Base-by-base conservation (phyloP, 2,329 filamentous ascomycete genomes). In the Mariannaea elegans region DNA sequence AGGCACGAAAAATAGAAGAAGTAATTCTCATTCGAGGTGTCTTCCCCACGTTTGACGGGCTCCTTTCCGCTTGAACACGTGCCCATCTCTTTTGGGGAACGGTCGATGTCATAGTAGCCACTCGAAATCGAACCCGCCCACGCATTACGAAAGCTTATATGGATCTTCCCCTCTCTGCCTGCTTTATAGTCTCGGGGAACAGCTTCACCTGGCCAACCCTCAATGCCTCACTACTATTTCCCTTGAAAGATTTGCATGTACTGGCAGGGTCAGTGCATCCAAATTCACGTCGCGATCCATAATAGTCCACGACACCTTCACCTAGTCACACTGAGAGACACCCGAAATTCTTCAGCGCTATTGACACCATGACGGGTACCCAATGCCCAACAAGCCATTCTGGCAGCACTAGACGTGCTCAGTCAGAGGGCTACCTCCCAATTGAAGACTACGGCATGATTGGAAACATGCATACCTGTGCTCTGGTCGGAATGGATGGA, bases 391-490 rank as follows among this genome's bases (percentile, higher is more conserved):
- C 72, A 38, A 72, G 64, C 13, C 69, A 75, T 59, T 75, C 73
- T 36, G 72, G 71, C 10, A 66, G 65, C 47, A 71, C 72, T 50
- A 72, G 75, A 27, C 67, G 75, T 21, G 64, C 68, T 21, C 76
- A 78, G 72, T 71, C 73, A 49, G 77, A 75, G 12, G 84, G 83
- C 29, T 87, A 86, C 66, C 78, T 86, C 24, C 84, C 84, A 45
- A 90, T 92, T 65, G 90, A 93, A 71, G 86, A 93, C 75, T 93
- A 93, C 81, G 90, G 90, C 55, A 84, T 93, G 75, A 91, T 93
- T 68, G 90, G 90, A 21, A 92, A 93, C 71, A 92, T 93, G 90
- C 84, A 88, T 68, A 93, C 90, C 1, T 91, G 89, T 77, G 90
- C 90, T 13, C 78, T 92, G n/a, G 83, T 91, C 19, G 90, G 88